Evolutionary conservation across 2,329 filamentous ascomycete genomes (phyloP), one percentile per base, ranked within the genome.

Genomic region (Nectriaceae sp.): DNA sequence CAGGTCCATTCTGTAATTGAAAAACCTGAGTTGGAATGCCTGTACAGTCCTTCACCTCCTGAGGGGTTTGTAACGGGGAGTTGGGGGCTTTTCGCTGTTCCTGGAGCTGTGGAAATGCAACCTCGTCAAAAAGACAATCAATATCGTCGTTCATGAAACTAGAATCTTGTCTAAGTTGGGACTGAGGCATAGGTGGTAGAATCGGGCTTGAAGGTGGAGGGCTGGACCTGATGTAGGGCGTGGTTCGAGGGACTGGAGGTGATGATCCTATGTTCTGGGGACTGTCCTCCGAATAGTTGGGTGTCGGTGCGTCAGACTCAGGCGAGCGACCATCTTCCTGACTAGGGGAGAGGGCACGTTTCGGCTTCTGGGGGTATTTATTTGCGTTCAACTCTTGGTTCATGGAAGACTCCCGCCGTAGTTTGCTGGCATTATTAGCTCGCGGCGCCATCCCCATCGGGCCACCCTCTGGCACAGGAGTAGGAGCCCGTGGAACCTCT

Each of bases 181-280:
- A 66, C 19, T 78, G 72, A 0, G 75, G 79, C 75, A 86, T 84
- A 0, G 82, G 80, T 6, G 83, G 83, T 42, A 91, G 76, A 37
- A 84, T 79, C 2, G 93, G 94, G 64, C 93, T 97, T 2, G 92
- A 96, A 21, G 86, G 83, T 21, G 83, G 82, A 4, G 87, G 85
- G 49, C 82, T 84, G 2, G 80, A 82, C 42, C 66, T 75, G 22
- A 78, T 72, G 56, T 76, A 84, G 37, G 76, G 70, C 22, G 77
- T 75, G 31, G 79, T 79, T 55, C 83, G 80, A 53, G 91, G 84
- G 1, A 95, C 78, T 1, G 94, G 94, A 13, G 93, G 93, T 3
- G 93, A 97, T 0, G 94, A 97, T 2, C 88, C 88, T 59, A 97
- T 90, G 45, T 90, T 89, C 41, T 84, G 84, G 4, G 90, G 88